Evolutionary conservation across 140 eudicot genomes (phyloP), one percentile per base, ranked within the genome.

Genomic region (Bidens hawaiensis): DNA sequence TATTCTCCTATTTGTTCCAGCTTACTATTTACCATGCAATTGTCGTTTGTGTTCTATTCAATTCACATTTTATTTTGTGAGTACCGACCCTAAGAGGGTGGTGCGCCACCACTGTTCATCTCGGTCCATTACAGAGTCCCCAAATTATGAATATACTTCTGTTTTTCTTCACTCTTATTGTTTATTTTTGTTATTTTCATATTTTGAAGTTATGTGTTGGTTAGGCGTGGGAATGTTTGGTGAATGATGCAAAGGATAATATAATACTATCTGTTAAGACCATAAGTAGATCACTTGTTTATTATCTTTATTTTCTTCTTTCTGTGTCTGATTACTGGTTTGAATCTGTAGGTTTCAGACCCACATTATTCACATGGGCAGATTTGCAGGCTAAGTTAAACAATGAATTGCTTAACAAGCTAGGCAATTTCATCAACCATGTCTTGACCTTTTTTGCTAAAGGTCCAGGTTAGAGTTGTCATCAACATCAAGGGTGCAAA

Each of bases 171-270:
- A 54, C 56, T 26, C n/a, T n/a, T n/a, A n/a, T 3, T 11, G 26
- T 19, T 6, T 4, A 15, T 18, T 27, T 5, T 12, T 2, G 6
- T n/a, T 26, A 28, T 51, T 23, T 47, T 55, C n/a, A 53, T 45
- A 15, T 70, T 15, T 33, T 26, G 6, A 5, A 63, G 68, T 46
- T 4, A 22, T 68, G 11, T 75, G 60, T 67, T 87, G 98, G 98
- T 14, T 87, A 87, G 98, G 98, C 16, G 60, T 91, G 12, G 96
- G 96, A 30, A 93, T 91, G 6, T 91, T 87, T 67, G 95, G 98
- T 49, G n/a, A 87, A 87, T 74, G 95, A 87, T 67, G 96, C 82
- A 6, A 84, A 91, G 71, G 86, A 84, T 50, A 84, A 95, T 25
- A 69, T 76, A 96, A 60, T 91, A 91, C 71, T 91, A 91, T 69